Evolutionary conservation across 169 alveolate genomes (phyloP).

Genomic region (Plasmodium gonderi): DNA sequence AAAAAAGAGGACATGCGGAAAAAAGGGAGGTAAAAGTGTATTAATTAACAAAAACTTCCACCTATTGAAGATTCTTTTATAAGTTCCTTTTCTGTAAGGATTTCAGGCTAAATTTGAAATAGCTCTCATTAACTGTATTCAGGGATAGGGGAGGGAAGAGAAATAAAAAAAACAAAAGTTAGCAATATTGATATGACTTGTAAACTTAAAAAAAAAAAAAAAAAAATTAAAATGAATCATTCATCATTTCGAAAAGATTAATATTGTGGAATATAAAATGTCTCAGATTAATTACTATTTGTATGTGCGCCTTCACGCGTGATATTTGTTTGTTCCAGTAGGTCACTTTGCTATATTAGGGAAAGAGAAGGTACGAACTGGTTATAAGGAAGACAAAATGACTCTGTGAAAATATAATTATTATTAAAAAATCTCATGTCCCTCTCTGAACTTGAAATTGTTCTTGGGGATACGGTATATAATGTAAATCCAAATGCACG

Average conservation of each 20-base stretch:
- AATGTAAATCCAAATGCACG: not conserved
- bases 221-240: not conserved
- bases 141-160: not conserved
- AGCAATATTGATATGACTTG: not conserved
- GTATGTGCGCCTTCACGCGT: slow-evolving; percentile 67
- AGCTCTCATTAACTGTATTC: slow-evolving; percentile 64
- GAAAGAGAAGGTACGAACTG: not conserved
- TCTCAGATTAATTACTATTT: slow-evolving; percentile 35
- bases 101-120: slow-evolving; percentile 45
- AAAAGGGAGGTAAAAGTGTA: too few species aligned
- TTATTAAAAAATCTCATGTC: not conserved
- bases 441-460: not conserved
- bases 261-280: not conserved
- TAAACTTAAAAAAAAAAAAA: not conserved
- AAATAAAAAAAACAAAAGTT: too few species aligned
- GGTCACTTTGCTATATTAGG: slow-evolving; percentile 41
- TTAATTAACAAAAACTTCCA: not conserved
- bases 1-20: too few species aligned
- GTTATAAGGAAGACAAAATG: not conserved
- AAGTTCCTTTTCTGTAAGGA: not conserved
- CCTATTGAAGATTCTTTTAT: not conserved
- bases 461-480: too few species aligned
- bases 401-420: not conserved
- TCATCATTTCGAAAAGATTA: not conserved
- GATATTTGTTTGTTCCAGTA: slow-evolving; percentile 72